Base-by-base conservation (phyloP, 1,284 basidiomycete species). In the Marasmius fiardii region DNA sequence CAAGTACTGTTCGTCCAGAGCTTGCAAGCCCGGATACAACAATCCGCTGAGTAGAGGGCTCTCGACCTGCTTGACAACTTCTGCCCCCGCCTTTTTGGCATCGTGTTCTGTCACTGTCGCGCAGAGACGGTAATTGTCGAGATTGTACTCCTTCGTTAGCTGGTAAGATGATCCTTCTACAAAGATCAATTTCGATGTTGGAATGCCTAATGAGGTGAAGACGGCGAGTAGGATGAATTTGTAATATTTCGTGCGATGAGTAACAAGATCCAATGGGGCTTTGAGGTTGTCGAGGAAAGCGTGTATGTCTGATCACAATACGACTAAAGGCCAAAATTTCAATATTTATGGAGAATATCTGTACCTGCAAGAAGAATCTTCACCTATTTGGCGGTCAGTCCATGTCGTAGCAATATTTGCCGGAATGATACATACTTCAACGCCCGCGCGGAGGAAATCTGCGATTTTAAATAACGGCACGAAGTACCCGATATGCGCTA, bases 261-360 rank as follows among this genome's bases (percentile, higher is more conserved):
- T 82, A 53, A 99, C 93, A 50, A 97, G 89, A 57, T 96, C 94
- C n/a, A 97, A 76, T 0, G 96, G 95, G 0, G 96, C 96, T 73
- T 99, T 99, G 65, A 97, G 79, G 70, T 98, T 98, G 69, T 99
- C 96, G 51, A 99, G 83, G 77, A 99, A 99, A 4, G 95, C 97
- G 67, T 99, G 97, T 16, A 99, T 82, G 68, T 98, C 95, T 95
- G 67, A 43, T 47, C 28, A 52, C 44, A 48, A 4, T 33, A 52
- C 26, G 34, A 57, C 28, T 26, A 53, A 34, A 24, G 47, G 37
- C 45, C 52, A 41, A 26, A 23, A 48, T 45, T 1, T 16, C n/a
- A 24, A 31, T 16, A 33, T 16, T 18, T n/a, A 3, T 16, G 12
- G 37, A 39, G 57, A 41, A 50, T 41, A 21, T 14, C 61, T 81